Evolutionary conservation across 2,329 filamentous ascomycete species (phyloP), one percentile per base, ranked within the genome.

Genomic region (Exophiala mesophila): DNA sequence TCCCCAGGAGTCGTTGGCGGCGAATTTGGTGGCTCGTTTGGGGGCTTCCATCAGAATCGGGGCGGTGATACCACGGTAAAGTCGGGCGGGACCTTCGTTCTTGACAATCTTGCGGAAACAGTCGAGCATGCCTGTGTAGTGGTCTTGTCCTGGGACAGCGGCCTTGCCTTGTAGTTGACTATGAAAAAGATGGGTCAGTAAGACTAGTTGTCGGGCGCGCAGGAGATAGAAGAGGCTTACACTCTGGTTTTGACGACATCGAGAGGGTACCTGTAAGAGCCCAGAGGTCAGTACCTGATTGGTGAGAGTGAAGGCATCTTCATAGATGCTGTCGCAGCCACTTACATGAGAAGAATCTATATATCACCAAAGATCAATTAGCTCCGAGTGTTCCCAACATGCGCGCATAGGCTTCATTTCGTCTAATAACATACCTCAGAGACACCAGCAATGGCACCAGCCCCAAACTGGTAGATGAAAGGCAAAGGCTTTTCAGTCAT

Each of bases 221-320:
- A 7, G 12, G 34, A 29, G 29, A 18, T 17, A 32, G 29, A 37
- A 16, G 53, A 50, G 52, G 66, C 82, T 77, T 78, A 92, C 85
- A 94, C 85, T 83, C 90, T 78, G 54, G 92, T 97, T 78, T 97
- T 97, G 67, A 97, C 88, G 45, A 98, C 92, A 66, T 98, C 92
- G 66, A 98, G 76, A 56, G 92, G 92, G 74, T 98, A 98, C 92
- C 89, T 96, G 64, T 18, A 34, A 41, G 43, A 36, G 50, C 35
- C 50, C 30, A 35, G 45, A 35, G 21, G 41, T 41, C 20, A 23
- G 16, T 17, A 23, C 16, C 7, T 28, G 10, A n/a, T 9, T 15
- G n/a, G 32, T 30, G 12, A 4, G 19, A n/a, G 9, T 16, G 15
- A 15, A 31, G n/a, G n/a, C n/a, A n/a, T n/a, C n/a, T n/a, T n/a